A percentile compares a stretch with the other conserved stretches of the same genome.
Conservation (phyloP, 202 grass and related monocot species). For the Brachypodium distachyon region DNA sequence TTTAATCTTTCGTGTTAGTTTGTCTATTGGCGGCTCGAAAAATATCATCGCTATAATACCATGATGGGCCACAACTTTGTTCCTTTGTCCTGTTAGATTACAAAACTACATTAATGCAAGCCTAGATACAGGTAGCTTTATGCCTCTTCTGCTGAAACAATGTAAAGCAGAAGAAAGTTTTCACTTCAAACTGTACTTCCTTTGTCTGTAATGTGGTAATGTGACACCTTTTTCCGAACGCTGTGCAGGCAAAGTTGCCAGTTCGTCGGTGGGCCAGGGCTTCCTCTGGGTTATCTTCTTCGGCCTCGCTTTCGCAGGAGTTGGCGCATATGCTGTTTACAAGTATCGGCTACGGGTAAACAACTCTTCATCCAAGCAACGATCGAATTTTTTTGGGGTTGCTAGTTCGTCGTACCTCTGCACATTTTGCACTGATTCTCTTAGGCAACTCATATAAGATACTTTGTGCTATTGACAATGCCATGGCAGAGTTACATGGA, state of each 20-base stretch:
- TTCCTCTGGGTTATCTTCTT: conserved; percentile 86
- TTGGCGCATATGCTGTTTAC: conserved; percentile 75
- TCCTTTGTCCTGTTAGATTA: too few relatives aligned
- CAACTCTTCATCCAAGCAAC: neutral
- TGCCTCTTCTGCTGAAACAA: neutral
- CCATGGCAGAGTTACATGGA: conserved; percentile 75
- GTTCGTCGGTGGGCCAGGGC: conserved; percentile 45
- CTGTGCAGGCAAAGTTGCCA: conserved; percentile 38
- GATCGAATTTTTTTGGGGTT: too few relatives aligned
- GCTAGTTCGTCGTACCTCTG: neutral
- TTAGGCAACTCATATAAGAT: neutral
- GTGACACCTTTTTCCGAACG: neutral
- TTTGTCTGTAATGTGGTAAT: neutral
- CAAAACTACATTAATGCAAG: too few relatives aligned
- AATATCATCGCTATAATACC: too few relatives aligned
- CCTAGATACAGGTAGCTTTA: too few relatives aligned
- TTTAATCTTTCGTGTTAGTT: too few relatives aligned
- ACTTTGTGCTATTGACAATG: neutral
- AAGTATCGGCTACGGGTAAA: conserved; percentile 83
- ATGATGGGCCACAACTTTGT: too few relatives aligned
- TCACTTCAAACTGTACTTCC: neutral
- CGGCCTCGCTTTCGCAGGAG: conserved; percentile 51
- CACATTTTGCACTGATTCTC: neutral
- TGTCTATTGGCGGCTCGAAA: too few relatives aligned
- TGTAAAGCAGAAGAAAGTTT: neutral